Evolutionary conservation across 2,329 filamentous ascomycete genomes (phyloP).

Genomic region (Trichoderma sp.): DNA sequence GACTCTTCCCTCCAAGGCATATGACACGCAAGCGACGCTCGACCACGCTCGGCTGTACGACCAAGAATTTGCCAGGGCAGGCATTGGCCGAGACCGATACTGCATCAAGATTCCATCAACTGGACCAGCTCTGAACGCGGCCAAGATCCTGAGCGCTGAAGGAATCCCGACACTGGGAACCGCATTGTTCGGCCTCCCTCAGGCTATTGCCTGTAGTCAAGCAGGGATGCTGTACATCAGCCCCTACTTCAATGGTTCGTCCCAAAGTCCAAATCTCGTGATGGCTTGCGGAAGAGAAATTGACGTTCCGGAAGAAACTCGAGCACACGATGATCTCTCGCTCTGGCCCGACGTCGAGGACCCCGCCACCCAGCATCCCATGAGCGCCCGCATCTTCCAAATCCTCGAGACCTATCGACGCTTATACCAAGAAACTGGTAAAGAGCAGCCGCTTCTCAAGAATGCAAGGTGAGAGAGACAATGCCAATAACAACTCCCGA

Average conservation of each 20-base stretch:
- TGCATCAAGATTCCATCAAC: conserved; percentile 57
- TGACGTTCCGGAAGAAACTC: conserved; percentile 41
- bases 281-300: neutral
- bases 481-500: no score
- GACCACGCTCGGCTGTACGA: conserved; percentile 52
- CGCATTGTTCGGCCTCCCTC: conserved; percentile 49
- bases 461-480: conserved; percentile 42
- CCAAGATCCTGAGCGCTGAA: conserved; percentile 46
- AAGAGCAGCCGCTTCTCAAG: conserved; percentile 52
- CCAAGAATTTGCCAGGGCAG: conserved; percentile 48
- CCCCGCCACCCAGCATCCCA: conserved; percentile 51
- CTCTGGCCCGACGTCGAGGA: conserved; percentile 53
- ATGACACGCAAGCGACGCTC: conserved; percentile 49
- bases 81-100: conserved; percentile 50
- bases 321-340: conserved; percentile 46
- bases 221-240: conserved; percentile 52
- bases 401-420: conserved; percentile 52
- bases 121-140: conserved; percentile 48
- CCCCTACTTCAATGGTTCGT: conserved; percentile 51
- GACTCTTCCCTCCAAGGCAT: conserved; percentile 50
- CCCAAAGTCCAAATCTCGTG: conserved; percentile 20
- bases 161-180: conserved; percentile 53
- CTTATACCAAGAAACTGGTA: conserved; percentile 51
- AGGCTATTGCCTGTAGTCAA: conserved; percentile 54
- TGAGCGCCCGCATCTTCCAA: conserved; percentile 50